Base-by-base conservation (phyloP, 768 basidiomycete genomes). In the Krasilnikovozyma curviuscula region DNA sequence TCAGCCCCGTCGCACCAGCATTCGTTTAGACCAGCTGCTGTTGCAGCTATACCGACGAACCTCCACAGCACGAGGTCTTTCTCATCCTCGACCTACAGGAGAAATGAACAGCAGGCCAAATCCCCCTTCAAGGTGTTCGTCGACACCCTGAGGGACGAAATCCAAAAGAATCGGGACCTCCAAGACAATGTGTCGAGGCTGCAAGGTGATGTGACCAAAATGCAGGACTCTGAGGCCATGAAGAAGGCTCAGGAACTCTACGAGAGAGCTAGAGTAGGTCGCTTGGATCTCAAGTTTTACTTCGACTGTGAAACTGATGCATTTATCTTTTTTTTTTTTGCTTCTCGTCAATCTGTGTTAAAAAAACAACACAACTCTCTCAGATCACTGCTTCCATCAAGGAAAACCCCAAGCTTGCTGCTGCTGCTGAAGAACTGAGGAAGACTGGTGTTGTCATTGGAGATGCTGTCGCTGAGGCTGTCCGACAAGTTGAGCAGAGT, bases 51-150 rank as follows among this genome's bases (percentile, higher is more conserved):
- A n/a, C n/a, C n/a, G n/a, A n/a, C n/a, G n/a, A n/a, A n/a, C n/a
- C n/a, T n/a, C n/a, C n/a, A n/a, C n/a, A n/a, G n/a, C n/a, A n/a
- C n/a, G n/a, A n/a, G n/a, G n/a, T n/a, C n/a, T n/a, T n/a, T n/a
- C n/a, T n/a, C n/a, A n/a, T n/a, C n/a, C n/a, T n/a, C n/a, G n/a
- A n/a, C n/a, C n/a, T n/a, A n/a, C n/a, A n/a, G n/a, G n/a, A n/a
- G n/a, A n/a, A n/a, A n/a, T n/a, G n/a, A n/a, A n/a, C n/a, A n/a
- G n/a, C n/a, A n/a, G n/a, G n/a, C n/a, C n/a, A n/a, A 83, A 62
- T 93, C 86, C 4, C 93, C 93, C 1, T 95, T 93, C 60, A 80
- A 83, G 64, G 86, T 86, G 2, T 98, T 98, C 56, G 86, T 95
- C 7, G 83, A 97, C 29, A 86, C 89, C 18, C 69, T 98, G 38